Percentiles rank a stretch among this genome's conserved stretches.
Conservation (phyloP, 2,329 filamentous ascomycete genomes). For the Xylariaceae sp. region DNA sequence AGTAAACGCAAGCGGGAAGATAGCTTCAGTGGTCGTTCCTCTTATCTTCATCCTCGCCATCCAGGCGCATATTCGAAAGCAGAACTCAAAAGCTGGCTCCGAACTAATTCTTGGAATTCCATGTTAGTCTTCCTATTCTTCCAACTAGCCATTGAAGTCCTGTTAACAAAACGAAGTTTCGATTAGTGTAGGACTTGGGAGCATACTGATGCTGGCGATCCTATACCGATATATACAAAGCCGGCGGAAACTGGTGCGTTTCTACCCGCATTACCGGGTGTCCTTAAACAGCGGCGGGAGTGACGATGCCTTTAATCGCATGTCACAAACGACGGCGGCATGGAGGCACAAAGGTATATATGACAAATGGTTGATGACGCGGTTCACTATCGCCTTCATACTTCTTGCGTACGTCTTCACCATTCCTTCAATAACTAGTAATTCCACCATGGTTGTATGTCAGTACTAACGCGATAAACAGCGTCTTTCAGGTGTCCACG, state of each 20-base stretch:
- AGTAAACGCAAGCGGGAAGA: slow-evolving; percentile 33
- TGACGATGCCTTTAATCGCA: not conserved
- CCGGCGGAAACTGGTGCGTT: slow-evolving; percentile 18
- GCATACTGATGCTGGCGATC: slow-evolving; percentile 27
- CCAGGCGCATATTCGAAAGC: slow-evolving; percentile 22
- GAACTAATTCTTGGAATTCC: slow-evolving; percentile 34
- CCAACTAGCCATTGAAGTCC: no score
- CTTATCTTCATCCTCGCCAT: slow-evolving; percentile 30
- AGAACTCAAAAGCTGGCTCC: slow-evolving; percentile 23
- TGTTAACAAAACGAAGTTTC: slow-evolving; percentile 24
- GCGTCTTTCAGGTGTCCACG: slow-evolving; percentile 19
- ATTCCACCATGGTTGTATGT: not conserved
- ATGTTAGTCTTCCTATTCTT: slow-evolving; percentile 22
- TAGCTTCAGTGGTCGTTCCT: slow-evolving; percentile 31
- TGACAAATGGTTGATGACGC: slow-evolving; percentile 30
- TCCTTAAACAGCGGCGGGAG: not conserved
- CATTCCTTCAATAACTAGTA: not conserved
- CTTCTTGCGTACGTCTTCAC: slow-evolving; percentile 19
- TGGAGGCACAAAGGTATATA: slow-evolving; percentile 18
- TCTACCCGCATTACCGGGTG: slow-evolving; percentile 2
- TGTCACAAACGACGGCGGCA: not conserved
- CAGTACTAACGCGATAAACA: not conserved
- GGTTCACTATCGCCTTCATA: slow-evolving; percentile 26
- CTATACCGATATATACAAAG: slow-evolving; percentile 26
- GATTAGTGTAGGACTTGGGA: slow-evolving; percentile 27